Base-by-base conservation (phyloP, 1,139 yeast species). In the Yamadazyma oceani region DNA sequence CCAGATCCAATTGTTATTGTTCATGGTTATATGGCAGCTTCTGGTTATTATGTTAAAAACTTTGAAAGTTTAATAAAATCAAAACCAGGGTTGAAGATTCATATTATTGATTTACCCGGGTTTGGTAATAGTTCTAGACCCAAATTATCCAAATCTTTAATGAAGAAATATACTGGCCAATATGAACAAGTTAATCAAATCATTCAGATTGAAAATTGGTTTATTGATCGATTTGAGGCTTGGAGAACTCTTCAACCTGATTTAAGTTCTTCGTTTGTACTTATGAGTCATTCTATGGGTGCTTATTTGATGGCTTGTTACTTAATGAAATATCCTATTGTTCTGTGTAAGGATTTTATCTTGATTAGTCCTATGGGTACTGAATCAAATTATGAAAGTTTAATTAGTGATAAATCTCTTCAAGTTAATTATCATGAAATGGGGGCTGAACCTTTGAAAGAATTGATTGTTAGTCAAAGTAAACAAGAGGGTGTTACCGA, bases 1-100 rank as follows among this genome's bases (percentile, higher is more conserved):
- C 30, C 30, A 6, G 19, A 14, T 15, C 30, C 30, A 14, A 45
- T 69, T 2, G 69, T 69, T 3, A 49, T 67, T 2, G 58, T 69
- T 11, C 76, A 70, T 45, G 76, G 76, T 7, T 70, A 68, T 44
- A 69, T 69, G 75, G 76, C 76, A 2, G 74, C 75, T 1, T 51
- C 64, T 41, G 76, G 75, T 2, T 69, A 62, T 48, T 69, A 67
- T 43, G 54, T 68, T 35, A 67, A 68, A 45, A 69, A 69, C 41
- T 53, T 66, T 29, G 74, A 68, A 42, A 45, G 46, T 2, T 42
- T 69, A 14, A 53, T 62, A 12, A 62, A 65, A 37, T 48, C 64
- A 2, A 61, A 62, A 35, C 61, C 67, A 1, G 64, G 71, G 0
- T 34, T 66, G 7, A 50, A 59, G 15, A 43, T 66, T 12, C 73